Base-by-base conservation (phyloP, 2,329 filamentous ascomycete genomes). In the Neonectria ditissima region DNA sequence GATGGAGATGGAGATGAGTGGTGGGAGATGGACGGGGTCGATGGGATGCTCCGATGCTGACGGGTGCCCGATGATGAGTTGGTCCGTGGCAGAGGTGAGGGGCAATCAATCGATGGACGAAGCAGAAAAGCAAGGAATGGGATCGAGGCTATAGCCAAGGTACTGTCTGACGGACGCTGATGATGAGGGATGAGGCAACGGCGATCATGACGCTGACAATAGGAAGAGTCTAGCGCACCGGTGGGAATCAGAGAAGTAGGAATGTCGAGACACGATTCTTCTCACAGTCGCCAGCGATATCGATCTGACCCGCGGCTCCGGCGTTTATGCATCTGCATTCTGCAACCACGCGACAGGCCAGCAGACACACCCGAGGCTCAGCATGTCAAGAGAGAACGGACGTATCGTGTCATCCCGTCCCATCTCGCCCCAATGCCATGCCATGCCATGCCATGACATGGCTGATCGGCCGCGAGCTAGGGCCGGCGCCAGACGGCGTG, bases 141-240 rank as follows among this genome's bases (percentile, higher is more conserved):
- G 52, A 34, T 52, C 28, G 32, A 41, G 30, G 18, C 22, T 41
- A 51, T 37, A 52, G 39, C 32, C 56, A 55, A 53, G 56, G 26
- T 20, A 13, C 4, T 57, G 41, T 55, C 60, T 66, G 61, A 52
- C 47, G 44, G 63, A 58, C 43, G 58, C 61, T 55, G 71, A 53
- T 39, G 65, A 73, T 63, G 45, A 55, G 51, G 61, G 52, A 55
- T 69, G 41, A 65, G 58, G 63, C 69, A 73, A 63, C 52, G 69
- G 68, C 69, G 70, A 73, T 73, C 71, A 72, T 72, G 66, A 68
- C 69, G 65, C 64, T 44, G 61, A 62, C 51, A 65, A 65, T 43
- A 30, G 69, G 55, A 66, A 45, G 61, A 62, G 63, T 55, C 60
- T 62, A 70, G 71, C 70, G 65, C 74, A 74, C 71, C 57, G 67